A percentile compares a stretch with the other conserved stretches of the same genome.
Evolutionary conservation across 129 eudicot species (phyloP).

Genomic region (Daucus carota): DNA sequence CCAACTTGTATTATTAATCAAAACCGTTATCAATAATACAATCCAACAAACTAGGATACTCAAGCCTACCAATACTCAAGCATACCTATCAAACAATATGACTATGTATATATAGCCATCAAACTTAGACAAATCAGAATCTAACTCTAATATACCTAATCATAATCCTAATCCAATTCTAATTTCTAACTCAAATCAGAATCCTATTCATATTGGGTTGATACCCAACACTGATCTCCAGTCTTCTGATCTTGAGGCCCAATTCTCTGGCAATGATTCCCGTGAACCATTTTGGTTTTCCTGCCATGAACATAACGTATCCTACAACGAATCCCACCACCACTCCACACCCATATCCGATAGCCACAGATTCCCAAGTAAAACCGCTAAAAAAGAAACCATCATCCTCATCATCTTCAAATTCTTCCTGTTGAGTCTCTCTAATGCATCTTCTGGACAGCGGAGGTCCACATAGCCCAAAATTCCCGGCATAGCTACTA

Average conservation of each 20-base stretch:
- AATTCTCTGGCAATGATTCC: neutral
- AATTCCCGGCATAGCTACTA: conserved; percentile 6
- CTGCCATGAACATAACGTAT: conserved; percentile 4
- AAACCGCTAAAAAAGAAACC: conserved; percentile 8
- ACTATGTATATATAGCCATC: no score
- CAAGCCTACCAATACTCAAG: no score
- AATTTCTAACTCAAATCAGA: no score
- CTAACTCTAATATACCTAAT: no score
- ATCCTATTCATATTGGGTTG: no score
- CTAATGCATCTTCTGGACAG: neutral
- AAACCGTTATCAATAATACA: no score
- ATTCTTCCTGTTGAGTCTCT: neutral
- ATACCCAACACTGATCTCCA: no score
- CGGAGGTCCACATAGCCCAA: conserved; percentile 3
- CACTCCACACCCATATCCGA: conserved; percentile 13
- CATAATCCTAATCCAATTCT: no score
- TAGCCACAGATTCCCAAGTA: conserved; percentile 11
- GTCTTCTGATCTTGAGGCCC: neutral
- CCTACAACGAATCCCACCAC: conserved; percentile 9
- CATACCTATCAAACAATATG: no score
- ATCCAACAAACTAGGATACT: no score
- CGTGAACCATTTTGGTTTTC: conserved; percentile 2
- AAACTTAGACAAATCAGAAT: no score
- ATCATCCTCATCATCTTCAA: conserved; percentile 11
- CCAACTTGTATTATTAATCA: no score